These are phyloP conservation scores for Penicillium sp. DNA, from an alignment of 2,329 filamentous ascomycete species.

Conservation along the genomic window DNA sequence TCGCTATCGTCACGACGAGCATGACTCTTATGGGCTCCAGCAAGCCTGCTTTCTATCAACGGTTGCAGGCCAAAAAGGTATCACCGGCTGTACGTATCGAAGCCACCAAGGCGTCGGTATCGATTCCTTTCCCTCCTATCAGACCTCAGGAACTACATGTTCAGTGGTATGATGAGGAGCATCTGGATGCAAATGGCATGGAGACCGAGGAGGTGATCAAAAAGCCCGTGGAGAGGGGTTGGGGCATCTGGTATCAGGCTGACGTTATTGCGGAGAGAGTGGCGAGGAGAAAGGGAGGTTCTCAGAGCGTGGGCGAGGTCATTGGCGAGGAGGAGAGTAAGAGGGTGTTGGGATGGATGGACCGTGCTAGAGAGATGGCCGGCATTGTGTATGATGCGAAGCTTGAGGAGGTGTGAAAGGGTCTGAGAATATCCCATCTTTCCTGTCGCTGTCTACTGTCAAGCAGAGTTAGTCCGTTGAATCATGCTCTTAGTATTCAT, in stretches of 20 bases:
- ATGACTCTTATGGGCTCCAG: constrained; percentile 19
- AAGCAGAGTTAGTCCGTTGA: no score
- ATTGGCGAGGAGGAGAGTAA: constrained; percentile 20
- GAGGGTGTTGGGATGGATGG: constrained; percentile 22
- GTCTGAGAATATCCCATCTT: neutral
- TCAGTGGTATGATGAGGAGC: constrained; percentile 22
- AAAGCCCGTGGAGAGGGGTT: constrained; percentile 22
- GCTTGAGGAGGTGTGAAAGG: constrained; percentile 3
- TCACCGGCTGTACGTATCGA: constrained; percentile 23
- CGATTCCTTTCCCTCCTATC: constrained; percentile 26
- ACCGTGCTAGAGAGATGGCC: constrained; percentile 15
- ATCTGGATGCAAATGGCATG: constrained; percentile 22
- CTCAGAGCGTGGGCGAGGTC: constrained; percentile 5
- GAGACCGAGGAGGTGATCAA: constrained; percentile 24
- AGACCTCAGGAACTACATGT: constrained; percentile 23
- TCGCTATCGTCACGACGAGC: constrained; percentile 15
- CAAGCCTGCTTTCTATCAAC: constrained; percentile 20
- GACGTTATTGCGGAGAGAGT: constrained; percentile 25
- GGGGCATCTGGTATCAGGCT: constrained; percentile 31
- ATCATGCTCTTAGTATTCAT: no score
- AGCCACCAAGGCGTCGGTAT: constrained; percentile 24
- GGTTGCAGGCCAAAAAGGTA: constrained; percentile 17
- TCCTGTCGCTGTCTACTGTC: no score
- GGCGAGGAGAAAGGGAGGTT: constrained; percentile 1
- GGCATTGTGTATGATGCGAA: constrained; percentile 17